These are phyloP conservation scores for Nissolia schottii DNA, from an alignment of 306 rosid genomes.

Conservation along the genomic window DNA sequence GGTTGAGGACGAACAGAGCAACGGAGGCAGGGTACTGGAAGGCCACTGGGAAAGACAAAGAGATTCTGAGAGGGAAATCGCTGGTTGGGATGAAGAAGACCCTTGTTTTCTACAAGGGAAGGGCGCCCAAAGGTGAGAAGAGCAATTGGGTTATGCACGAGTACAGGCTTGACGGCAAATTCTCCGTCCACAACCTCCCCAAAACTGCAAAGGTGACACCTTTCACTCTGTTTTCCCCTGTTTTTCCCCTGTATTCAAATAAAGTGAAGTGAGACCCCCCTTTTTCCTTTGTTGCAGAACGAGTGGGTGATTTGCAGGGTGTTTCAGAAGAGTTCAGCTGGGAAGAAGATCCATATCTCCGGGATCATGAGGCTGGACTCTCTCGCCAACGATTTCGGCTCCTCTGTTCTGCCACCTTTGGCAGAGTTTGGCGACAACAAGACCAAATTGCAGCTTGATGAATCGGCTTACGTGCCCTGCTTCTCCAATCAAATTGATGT, in stretches of 20 bases:
- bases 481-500: conserved; percentile 81
- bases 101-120: conserved; percentile 81
- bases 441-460: conserved; percentile 33
- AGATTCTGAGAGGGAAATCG: conserved; percentile 73
- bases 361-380: conserved; percentile 50
- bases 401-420: conserved; percentile 64
- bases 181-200: conserved; percentile 71
- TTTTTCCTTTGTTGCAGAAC: conserved; percentile 42
- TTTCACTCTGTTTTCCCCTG: not conserved
- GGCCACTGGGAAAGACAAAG: conserved; percentile 93
- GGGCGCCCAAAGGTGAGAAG: conserved; percentile 98
- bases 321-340: conserved; percentile 70
- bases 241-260: not conserved
- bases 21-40: conserved; percentile 97
- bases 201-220: conserved; percentile 72
- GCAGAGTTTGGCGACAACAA: conserved; percentile 36
- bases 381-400: conserved; percentile 36
- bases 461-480: conserved; percentile 96
- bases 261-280: not conserved
- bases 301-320: conserved; percentile 98
- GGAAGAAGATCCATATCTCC: conserved; percentile 67
- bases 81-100: conserved; percentile 98
- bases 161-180: conserved; percentile 82
- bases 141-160: conserved; percentile 97
- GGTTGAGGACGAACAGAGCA: conserved; percentile 90